phyloP scores from a whole-genome alignment of 192 early-diverging fungal genomes.

The Backusella macrospora region DNA sequence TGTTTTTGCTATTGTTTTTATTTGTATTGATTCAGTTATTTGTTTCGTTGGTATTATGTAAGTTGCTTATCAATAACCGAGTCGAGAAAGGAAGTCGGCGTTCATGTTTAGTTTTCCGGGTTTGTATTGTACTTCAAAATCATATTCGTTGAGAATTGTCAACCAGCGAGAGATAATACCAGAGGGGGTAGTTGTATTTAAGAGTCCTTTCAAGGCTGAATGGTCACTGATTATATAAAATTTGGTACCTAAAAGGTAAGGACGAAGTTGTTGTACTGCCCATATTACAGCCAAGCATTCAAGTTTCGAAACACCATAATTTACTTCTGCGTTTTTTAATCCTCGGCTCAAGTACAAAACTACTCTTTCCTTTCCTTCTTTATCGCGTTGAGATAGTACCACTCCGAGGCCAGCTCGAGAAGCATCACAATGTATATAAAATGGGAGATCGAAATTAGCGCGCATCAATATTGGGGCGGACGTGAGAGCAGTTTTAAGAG shows the following conservation, averaged over 20 bases:
- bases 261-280: background rate
- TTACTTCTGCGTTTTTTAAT: background rate
- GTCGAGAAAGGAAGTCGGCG: background rate
- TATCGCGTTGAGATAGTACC: background rate
- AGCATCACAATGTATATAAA: background rate
- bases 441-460: background rate
- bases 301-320: slow-evolving; percentile 7
- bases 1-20: background rate
- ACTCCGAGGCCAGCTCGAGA: background rate
- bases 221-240: slow-evolving; percentile 12
- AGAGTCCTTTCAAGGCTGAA: background rate
- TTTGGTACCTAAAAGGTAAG: background rate
- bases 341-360: background rate
- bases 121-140: background rate
- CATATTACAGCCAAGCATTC: background rate
- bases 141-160: background rate
- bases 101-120: background rate
- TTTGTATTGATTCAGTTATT: too few relatives aligned
- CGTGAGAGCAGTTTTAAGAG: background rate
- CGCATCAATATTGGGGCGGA: background rate
- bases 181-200: background rate
- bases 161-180: background rate
- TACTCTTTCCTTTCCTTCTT: background rate
- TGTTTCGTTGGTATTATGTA: too few relatives aligned
- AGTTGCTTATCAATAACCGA: background rate